A percentile compares a stretch with the other conserved stretches of the same genome.
Conservation (phyloP, 2,329 filamentous ascomycete species). For the Fusarium brachygibbosum region DNA sequence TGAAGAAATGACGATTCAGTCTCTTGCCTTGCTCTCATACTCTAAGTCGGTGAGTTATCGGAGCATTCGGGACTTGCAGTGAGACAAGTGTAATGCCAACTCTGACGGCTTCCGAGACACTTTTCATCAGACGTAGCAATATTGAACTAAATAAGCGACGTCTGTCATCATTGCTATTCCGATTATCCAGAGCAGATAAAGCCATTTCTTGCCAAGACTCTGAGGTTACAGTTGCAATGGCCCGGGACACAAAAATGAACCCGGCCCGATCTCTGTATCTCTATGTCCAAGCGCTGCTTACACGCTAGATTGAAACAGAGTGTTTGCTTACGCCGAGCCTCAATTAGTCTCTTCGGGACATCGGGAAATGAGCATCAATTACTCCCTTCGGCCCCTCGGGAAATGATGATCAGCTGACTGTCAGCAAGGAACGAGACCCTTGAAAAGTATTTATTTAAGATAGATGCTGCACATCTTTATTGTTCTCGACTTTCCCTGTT, state of each 20-base stretch:
- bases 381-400: background rate
- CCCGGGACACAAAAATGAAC: background rate
- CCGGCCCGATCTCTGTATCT: background rate
- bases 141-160: background rate
- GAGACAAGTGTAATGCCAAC: background rate
- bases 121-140: no score
- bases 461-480: no score
- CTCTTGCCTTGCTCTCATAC: no score
- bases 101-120: background rate
- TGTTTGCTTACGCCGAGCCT: background rate
- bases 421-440: background rate
- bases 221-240: background rate
- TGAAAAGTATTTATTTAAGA: background rate
- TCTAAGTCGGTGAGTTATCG: no score
- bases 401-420: background rate
- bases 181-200: background rate
- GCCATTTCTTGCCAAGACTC: no score
- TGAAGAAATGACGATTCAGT: no score
- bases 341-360: background rate
- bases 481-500: background rate
- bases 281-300: background rate
- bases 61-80: background rate
- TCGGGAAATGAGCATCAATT: constrained; percentile 1
- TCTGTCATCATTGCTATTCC: background rate
- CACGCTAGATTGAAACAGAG: background rate